A percentile compares a stretch with the other conserved stretches of the same genome.
Evolutionary conservation across 345 rosid species (phyloP).

Genomic region (Toxicodendron radicans): DNA sequence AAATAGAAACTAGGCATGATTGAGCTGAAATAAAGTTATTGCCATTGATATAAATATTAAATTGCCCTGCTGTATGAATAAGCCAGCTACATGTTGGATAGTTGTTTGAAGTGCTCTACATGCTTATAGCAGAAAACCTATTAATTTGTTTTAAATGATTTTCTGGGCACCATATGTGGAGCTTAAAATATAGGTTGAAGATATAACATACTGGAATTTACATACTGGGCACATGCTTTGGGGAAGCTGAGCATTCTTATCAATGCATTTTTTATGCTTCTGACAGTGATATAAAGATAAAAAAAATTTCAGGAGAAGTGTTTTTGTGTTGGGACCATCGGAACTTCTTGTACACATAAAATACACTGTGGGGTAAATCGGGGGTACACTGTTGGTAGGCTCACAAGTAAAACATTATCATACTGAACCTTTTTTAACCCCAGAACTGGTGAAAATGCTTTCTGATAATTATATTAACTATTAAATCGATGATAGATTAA

Average conservation of each 20-base stretch:
- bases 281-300: not conserved
- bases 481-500: too few species aligned
- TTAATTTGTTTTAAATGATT: not conserved
- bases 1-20: not conserved
- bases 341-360: not conserved
- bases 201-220: not conserved
- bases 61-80: not conserved
- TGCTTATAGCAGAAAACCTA: not conserved
- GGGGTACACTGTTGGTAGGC: not conserved
- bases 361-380: not conserved
- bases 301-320: not conserved
- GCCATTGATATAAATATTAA: not conserved
- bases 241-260: not conserved
- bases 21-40: not conserved
- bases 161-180: not conserved
- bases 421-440: not conserved
- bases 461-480: too few species aligned
- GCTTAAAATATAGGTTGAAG: slow-evolving; percentile 5
- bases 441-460: not conserved
- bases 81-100: not conserved
- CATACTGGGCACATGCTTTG: not conserved
- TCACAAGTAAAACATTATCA: not conserved
- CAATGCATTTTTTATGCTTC: not conserved
- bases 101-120: not conserved
- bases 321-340: not conserved